Evolutionary conservation across 1,284 basidiomycete genomes (phyloP).

Genomic region (Ceratobasidium papillatum): DNA sequence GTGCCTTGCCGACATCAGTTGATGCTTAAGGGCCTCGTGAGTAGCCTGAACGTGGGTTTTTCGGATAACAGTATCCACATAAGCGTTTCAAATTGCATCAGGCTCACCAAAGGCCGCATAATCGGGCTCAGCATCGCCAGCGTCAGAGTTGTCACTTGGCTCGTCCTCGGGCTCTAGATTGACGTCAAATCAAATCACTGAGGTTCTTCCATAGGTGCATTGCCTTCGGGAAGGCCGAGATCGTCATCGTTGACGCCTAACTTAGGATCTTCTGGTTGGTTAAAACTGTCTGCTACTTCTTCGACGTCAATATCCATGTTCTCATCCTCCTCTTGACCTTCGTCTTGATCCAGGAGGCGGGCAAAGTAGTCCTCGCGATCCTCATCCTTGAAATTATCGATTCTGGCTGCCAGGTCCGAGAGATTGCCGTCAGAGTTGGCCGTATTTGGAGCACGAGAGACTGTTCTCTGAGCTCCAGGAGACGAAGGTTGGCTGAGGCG

Average conservation of each 20-base stretch:
- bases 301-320: neutral
- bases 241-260: neutral
- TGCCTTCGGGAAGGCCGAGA: neutral
- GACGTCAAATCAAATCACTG: neutral
- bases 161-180: neutral
- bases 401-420: neutral
- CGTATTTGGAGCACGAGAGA: neutral
- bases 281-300: neutral
- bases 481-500: neutral
- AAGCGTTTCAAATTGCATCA: neutral
- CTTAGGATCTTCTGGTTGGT: neutral
- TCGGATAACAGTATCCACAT: slow-evolving; percentile 25
- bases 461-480: neutral
- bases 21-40: slow-evolving; percentile 10
- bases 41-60: neutral
- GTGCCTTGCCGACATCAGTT: slow-evolving; percentile 1
- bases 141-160: neutral
- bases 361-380: neutral
- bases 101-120: slow-evolving; percentile 15
- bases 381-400: too few relatives aligned
- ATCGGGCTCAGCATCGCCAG: neutral
- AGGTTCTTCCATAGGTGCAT: too few relatives aligned
- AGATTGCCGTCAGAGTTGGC: neutral
- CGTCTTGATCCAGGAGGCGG: neutral
- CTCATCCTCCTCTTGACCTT: too few relatives aligned